Evolutionary conservation across 1,284 basidiomycete species (phyloP), one percentile per base, ranked within the genome.

Genomic region (Sanguinoderma infundibulare): DNA sequence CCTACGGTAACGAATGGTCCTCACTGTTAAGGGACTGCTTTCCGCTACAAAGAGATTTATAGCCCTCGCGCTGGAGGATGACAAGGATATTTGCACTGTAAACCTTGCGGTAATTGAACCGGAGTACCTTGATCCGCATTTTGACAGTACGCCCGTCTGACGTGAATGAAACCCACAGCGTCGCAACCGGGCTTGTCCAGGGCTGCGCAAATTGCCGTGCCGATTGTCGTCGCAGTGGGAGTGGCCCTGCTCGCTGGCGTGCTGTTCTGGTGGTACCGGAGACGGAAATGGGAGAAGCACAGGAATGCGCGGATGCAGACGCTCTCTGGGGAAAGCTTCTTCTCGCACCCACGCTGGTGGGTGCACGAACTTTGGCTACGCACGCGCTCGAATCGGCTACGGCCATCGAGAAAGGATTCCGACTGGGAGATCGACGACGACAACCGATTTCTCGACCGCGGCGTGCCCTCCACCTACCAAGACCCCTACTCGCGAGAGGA

Each of bases 151-250:
- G n/a, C 12, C 26, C 46, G 17, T n/a, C 46, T n/a, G 24, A 49
- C 46, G 17, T 17, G 10, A 32, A n/a, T 30, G n/a, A 30, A n/a
- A n/a, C 10, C 28, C 7, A 10, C 10, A 52, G 46, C 28, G 44
- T n/a, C 55, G 8, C 26, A 46, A 12, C 9, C 32, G 2, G 57
- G 44, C 6, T 5, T 39, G 30, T 56, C 53, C 12, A 34, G 22
- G 17, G 51, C 38, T 15, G 55, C 59, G 26, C 70, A 69, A 59
- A 64, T 72, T 24, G 62, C 64, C 10, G 59, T 67, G 26, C 67
- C 68, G 30, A 64, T 72, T 40, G 55, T 65, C 6, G 55, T 69
- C 3, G 64, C 47, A 14, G 28, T 68, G 1, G 60, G 63, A 14
- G 55, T 60, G 28, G 61, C 65, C 15, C 24, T 64, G 15, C 28